These are phyloP conservation scores for Fusarium dimerum DNA, from an alignment of 2,329 filamentous ascomycete species.

Conservation along the genomic window DNA sequence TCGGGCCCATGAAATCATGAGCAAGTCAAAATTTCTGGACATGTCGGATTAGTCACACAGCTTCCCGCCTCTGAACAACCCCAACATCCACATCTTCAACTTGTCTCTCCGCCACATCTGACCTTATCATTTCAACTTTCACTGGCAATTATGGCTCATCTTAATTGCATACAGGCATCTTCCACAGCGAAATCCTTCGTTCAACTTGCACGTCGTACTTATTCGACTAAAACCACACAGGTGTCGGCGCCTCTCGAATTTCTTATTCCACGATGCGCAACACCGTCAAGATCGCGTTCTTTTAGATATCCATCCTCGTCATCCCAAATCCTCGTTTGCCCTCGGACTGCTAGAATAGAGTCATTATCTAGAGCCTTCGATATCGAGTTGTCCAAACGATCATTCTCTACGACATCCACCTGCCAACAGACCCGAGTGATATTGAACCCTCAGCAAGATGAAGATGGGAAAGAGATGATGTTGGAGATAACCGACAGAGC, in stretches of 20 bases:
- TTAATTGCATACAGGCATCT: slow-evolving; percentile 42
- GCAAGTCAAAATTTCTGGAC: slow-evolving; percentile 24
- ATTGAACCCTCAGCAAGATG: slow-evolving; percentile 75
- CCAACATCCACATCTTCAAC: slow-evolving; percentile 15
- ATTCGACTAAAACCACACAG: slow-evolving; percentile 26
- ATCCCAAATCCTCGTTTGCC: background rate
- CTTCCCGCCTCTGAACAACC: slow-evolving; percentile 31
- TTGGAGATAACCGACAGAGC: slow-evolving; percentile 85
- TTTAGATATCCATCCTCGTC: background rate
- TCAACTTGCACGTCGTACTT: slow-evolving; percentile 41
- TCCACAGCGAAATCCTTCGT: slow-evolving; percentile 43
- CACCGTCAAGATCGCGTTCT: slow-evolving; percentile 10
- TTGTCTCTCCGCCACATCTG: slow-evolving; percentile 5
- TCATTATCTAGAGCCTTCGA: slow-evolving; percentile 3
- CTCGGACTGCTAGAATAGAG: background rate
- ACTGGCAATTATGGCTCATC: slow-evolving; percentile 30
- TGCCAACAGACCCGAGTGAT: slow-evolving; percentile 50
- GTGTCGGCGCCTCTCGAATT: slow-evolving; percentile 38
- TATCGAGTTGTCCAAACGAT: slow-evolving; percentile 12
- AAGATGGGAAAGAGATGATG: slow-evolving; percentile 80
- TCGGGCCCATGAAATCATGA: slow-evolving; percentile 12
- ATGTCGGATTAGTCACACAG: slow-evolving; percentile 18
- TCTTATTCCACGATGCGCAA: slow-evolving; percentile 38
- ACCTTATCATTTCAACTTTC: slow-evolving; percentile 5
- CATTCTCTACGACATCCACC: slow-evolving; percentile 41